phyloP scores from a whole-genome alignment of 768 basidiomycete genomes.

The Dentipellis fragilis region DNA sequence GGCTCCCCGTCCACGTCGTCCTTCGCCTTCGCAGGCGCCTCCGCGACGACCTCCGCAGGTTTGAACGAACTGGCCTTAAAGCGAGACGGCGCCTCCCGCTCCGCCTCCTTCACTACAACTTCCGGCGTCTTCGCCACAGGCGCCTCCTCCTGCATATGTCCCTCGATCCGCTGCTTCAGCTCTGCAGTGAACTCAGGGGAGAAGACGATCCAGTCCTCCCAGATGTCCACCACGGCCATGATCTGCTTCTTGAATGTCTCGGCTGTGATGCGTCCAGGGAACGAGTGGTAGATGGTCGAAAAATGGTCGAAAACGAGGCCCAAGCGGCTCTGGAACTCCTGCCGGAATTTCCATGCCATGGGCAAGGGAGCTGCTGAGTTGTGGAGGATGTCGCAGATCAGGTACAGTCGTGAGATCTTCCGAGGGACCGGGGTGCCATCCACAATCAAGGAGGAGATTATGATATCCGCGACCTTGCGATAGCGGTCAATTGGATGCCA shows the following conservation, averaged over 20 bases:
- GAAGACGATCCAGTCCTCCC: conserved; percentile 99
- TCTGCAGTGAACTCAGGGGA: conserved; percentile 74
- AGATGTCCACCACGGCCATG: conserved; percentile 80
- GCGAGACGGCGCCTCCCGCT: conserved; percentile 29
- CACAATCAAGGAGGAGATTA: conserved; percentile 79
- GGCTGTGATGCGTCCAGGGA: conserved; percentile 92
- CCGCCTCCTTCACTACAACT: conserved; percentile 22
- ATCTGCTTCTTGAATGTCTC: conserved; percentile 95
- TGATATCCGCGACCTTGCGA: conserved; percentile 76
- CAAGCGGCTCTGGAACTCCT: conserved; percentile 84
- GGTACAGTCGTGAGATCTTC: conserved; percentile 88
- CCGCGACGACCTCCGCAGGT: conserved; percentile 41
- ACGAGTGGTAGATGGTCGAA: conserved; percentile 88
- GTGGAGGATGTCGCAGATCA: conserved; percentile 96
- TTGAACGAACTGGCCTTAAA: conserved; percentile 78
- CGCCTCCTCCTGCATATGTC: conserved; percentile 26
- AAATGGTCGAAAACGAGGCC: conserved; percentile 96
- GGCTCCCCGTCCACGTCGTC: conserved; percentile 30
- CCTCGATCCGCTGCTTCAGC: conserved; percentile 68
- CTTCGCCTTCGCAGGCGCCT: conserved; percentile 15
- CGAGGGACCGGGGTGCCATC: conserved; percentile 95
- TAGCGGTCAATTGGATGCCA: background rate
- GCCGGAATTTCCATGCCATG: conserved; percentile 95
- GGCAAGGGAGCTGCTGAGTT: conserved; percentile 92
- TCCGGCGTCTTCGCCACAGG: conserved; percentile 11